Base-by-base conservation (phyloP, 179 eudicot genomes). In the Beta lomatogona region DNA sequence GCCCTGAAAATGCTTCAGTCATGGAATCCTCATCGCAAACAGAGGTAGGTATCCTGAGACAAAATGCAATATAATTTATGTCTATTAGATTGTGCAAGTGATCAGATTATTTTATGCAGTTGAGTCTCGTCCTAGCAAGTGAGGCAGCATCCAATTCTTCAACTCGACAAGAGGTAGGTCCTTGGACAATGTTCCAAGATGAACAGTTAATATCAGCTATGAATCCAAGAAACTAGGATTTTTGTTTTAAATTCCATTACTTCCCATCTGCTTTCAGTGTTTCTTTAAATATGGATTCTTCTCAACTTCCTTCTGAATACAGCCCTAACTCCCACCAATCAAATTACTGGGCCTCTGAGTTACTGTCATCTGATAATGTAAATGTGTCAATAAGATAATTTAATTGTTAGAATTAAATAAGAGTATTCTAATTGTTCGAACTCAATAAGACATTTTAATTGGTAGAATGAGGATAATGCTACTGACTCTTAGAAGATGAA, bases 41-140 rank as follows among this genome's bases (percentile, higher is more conserved):
- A 75, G 85, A 82, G 87, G 91, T 90, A 85, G 8, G 36, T n/a
- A 36, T 41, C 52, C 55, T 65, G 6, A 61, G 28, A 59, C 61
- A 66, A 19, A 65, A 55, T 55, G 25, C 12, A 60, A 66, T 8
- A 50, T 48, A 12, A 10, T 48, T 11, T 45, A 25, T 25, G 9
- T n/a, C 41, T 22, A 55, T 11, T 31, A 60, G 19, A 74, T 57
- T 52, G 60, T 63, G 41, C 57, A 45, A 25, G 19, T 79, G 59
- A 66, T 50, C 25, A 0, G 31, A 53, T 36, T 75, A 22, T 57
- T 74, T 7, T 19, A 28, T 82, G 78, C 87, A 85, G 87, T 54
- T 36, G 28, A 76, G 50, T 36, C 41, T 36, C 41, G 41, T 36
- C 41, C 41, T 36, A 54, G 73, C 80, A 69, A 85, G 71, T 69